Percentiles rank a stretch among this genome's conserved stretches.
Evolutionary conservation across 2,329 filamentous ascomycete species (phyloP).

Genomic region (Harringtonia lauricola): DNA sequence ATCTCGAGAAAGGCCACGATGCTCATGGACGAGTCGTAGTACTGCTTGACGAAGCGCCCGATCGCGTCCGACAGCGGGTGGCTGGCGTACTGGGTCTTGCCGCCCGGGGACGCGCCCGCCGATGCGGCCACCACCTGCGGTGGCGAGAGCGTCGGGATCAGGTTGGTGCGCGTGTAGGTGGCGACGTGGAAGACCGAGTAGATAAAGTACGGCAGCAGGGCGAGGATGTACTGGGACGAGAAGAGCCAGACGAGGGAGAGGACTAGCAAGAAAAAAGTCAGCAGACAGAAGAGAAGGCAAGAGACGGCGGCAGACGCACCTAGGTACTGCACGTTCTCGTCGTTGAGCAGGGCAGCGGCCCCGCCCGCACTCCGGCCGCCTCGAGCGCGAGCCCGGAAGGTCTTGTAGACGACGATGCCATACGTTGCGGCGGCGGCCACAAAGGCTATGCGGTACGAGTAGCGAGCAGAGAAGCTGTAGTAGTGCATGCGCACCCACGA

Average conservation of each 20-base stretch:
- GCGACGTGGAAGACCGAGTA: constrained; percentile 98
- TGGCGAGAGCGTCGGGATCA: constrained; percentile 78
- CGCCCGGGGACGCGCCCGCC: constrained; percentile 41
- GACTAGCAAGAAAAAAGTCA: constrained; percentile 36
- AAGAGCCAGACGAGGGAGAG: constrained; percentile 96
- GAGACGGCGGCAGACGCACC: constrained; percentile 43
- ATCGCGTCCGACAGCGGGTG: constrained; percentile 69
- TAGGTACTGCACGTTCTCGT: constrained; percentile 98
- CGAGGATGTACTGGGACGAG: constrained; percentile 77
- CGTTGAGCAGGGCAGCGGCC: constrained; percentile 56
- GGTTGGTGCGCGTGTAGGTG: constrained; percentile 87
- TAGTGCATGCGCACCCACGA: constrained; percentile 88
- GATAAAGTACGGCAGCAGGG: constrained; percentile 86
- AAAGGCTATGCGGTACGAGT: constrained; percentile 87
- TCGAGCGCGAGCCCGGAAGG: constrained; percentile 75
- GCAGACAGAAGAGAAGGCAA: constrained; percentile 2
- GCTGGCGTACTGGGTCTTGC: constrained; percentile 42
- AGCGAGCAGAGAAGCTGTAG: constrained; percentile 62
- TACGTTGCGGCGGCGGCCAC: constrained; percentile 84
- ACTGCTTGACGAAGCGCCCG: constrained; percentile 90
- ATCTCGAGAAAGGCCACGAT: constrained; percentile 86
- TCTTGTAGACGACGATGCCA: constrained; percentile 98
- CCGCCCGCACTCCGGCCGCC: constrained; percentile 31
- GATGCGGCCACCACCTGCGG: constrained; percentile 42
- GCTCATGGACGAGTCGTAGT: constrained; percentile 95